These are phyloP conservation scores for Solanum clarkiae DNA, from an alignment of 257 asterid genomes.

Conservation along the genomic window DNA sequence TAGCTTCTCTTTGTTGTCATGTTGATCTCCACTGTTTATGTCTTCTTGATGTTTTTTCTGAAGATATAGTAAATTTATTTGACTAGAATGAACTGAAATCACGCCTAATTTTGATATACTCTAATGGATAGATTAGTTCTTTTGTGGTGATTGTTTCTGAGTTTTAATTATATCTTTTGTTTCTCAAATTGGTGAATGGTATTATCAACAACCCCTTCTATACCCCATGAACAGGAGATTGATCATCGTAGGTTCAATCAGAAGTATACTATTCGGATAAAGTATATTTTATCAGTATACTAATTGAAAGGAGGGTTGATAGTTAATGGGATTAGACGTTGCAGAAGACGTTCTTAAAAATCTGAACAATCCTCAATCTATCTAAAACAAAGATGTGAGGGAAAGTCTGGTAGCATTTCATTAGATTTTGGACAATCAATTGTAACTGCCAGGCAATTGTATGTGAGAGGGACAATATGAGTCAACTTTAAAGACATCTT, in stretches of 20 bases:
- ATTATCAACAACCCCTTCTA: background rate
- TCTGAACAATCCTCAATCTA: background rate
- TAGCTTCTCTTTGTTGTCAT: background rate
- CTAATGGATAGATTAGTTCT: background rate
- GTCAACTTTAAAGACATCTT: background rate
- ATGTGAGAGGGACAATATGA: background rate
- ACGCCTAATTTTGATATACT: background rate
- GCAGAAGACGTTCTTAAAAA: background rate
- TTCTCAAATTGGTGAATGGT: background rate
- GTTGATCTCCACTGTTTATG: background rate
- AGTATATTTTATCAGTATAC: background rate
- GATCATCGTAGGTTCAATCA: background rate
- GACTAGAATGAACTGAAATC: background rate
- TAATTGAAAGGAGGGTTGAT: background rate
- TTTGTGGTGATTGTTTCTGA: background rate
- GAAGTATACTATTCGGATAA: background rate
- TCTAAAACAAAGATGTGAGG: background rate
- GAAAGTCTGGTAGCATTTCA: background rate
- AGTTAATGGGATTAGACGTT: background rate
- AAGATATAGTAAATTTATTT: background rate
- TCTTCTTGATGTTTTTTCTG: background rate
- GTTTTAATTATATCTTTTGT: background rate
- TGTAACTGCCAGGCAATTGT: background rate
- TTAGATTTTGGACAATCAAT: background rate
- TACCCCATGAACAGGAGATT: background rate